These are phyloP conservation scores for Xylaria telfairii DNA, from an alignment of 495 filamentous ascomycete species.

Conservation along the genomic window DNA sequence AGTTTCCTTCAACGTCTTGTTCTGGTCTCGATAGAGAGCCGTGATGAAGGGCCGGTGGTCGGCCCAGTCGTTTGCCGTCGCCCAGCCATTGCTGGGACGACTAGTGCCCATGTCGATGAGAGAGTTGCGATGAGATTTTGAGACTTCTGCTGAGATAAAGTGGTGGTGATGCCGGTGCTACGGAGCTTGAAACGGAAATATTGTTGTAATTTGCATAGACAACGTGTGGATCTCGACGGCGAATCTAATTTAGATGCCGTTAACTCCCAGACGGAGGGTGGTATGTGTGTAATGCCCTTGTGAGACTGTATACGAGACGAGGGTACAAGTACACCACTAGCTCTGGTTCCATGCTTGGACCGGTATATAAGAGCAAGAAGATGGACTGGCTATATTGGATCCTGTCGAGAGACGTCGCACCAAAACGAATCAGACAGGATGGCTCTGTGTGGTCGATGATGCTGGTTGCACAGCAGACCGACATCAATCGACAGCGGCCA, in stretches of 20 bases:
- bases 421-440: slow-evolving; percentile 9
- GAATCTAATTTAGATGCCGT: background rate
- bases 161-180: background rate
- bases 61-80: slow-evolving; percentile 36
- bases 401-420: background rate
- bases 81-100: slow-evolving; percentile 35
- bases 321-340: slow-evolving; percentile 11
- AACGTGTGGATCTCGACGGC: background rate
- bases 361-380: background rate
- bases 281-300: slow-evolving; percentile 14
- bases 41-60: slow-evolving; percentile 33
- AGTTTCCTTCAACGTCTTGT: slow-evolving; percentile 47
- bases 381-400: background rate
- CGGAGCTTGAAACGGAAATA: slow-evolving; percentile 2
- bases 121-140: background rate
- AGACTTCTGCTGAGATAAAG: background rate
- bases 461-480: background rate
- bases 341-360: slow-evolving; percentile 6
- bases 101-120: slow-evolving; percentile 26
- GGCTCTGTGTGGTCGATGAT: background rate
- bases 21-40: slow-evolving; percentile 45
- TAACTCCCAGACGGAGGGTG: slow-evolving; percentile 4
- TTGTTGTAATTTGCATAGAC: background rate
- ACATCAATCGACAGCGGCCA: background rate
- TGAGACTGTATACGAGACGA: slow-evolving; percentile 11